Conservation (phyloP, 2,329 filamentous ascomycete species). For the Plenodomus biglobosus region DNA sequence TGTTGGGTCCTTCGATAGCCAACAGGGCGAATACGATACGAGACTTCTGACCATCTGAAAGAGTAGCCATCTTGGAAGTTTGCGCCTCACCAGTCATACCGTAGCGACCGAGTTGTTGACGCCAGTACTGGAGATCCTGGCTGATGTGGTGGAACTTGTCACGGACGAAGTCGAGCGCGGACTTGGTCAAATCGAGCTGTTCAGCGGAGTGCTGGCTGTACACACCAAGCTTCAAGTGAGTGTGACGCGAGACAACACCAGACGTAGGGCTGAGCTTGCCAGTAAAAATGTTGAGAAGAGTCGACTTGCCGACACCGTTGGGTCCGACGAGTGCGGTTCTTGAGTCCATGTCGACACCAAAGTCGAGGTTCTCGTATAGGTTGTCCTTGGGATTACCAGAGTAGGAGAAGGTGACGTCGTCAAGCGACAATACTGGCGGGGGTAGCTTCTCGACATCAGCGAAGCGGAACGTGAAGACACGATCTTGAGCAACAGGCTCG, state of each 20-base stretch:
- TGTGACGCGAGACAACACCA: slow-evolving; percentile 85
- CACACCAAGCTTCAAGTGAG: slow-evolving; percentile 95
- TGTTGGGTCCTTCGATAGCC: slow-evolving; percentile 94
- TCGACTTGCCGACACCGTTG: slow-evolving; percentile 99
- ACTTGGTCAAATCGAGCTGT: slow-evolving; percentile 98
- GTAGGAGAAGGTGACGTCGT: slow-evolving; percentile 98
- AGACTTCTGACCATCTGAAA: slow-evolving; percentile 96
- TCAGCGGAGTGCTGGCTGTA: slow-evolving; percentile 99
- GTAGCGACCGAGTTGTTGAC: slow-evolving; percentile 93
- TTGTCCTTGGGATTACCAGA: slow-evolving; percentile 86
- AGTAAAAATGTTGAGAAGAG: slow-evolving; percentile 92
- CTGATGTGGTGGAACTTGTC: slow-evolving; percentile 88
- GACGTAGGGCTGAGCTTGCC: slow-evolving; percentile 84
- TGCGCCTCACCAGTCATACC: slow-evolving; percentile 91
- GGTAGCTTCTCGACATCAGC: slow-evolving; percentile 99
- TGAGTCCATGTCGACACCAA: slow-evolving; percentile 99
- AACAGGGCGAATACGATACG: slow-evolving; percentile 97
- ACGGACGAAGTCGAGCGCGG: slow-evolving; percentile 92
- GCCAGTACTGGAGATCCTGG: slow-evolving; percentile 99
- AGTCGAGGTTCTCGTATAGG: slow-evolving; percentile 93
- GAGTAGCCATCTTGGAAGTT: slow-evolving; percentile 95
- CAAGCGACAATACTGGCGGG: slow-evolving; percentile 92
- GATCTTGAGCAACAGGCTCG: slow-evolving; percentile 80
- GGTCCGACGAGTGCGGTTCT: slow-evolving; percentile 94
- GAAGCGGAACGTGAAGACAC: slow-evolving; percentile 96